Conservation (phyloP, 352 stramenopile genomes). For the Phytophthora sp. region DNA sequence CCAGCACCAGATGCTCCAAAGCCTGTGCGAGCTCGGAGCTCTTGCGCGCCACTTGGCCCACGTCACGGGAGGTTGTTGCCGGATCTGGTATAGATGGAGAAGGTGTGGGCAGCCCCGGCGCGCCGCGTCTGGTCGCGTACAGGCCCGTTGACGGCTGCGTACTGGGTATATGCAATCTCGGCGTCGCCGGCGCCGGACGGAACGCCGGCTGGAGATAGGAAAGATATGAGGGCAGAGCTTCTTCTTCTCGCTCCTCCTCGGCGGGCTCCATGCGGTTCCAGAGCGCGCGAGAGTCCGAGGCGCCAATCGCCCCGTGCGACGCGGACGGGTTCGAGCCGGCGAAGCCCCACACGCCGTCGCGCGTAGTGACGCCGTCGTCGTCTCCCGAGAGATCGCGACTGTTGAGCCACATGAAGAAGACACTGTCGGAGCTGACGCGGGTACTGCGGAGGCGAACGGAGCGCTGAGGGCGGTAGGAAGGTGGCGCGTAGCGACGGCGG, state of each 20-base stretch:
- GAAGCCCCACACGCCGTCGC: conserved; percentile 40
- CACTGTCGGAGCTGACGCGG: conserved; percentile 1
- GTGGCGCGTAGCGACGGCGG: background rate
- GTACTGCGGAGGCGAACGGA: background rate
- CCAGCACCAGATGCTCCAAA: conserved; percentile 58
- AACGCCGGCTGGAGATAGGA: conserved; percentile 70
- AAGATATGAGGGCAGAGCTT: conserved; percentile 73
- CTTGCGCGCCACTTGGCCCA: conserved; percentile 53
- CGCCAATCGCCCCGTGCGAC: conserved; percentile 51
- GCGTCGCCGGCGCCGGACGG: conserved; percentile 28
- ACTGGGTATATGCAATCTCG: conserved; percentile 7
- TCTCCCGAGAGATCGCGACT: conserved; percentile 37
- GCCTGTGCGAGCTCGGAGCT: conserved; percentile 64
- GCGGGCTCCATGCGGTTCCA: conserved; percentile 70
- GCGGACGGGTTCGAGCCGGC: conserved; percentile 7
- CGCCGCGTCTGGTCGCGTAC: conserved; percentile 24
- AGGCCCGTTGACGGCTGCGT: conserved; percentile 1
- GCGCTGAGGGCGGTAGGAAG: conserved; percentile 1
- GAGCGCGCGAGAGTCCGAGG: conserved; percentile 47
- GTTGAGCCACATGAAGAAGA: conserved; percentile 45
- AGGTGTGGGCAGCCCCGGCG: conserved; percentile 18
- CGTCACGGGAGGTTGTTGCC: background rate
- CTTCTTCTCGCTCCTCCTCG: conserved; percentile 76
- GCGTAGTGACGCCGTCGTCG: conserved; percentile 26
- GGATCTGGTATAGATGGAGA: conserved; percentile 5